Evolutionary conservation across 345 rosid species (phyloP), one percentile per base, ranked within the genome.

Genomic region (Salix suchowensis): DNA sequence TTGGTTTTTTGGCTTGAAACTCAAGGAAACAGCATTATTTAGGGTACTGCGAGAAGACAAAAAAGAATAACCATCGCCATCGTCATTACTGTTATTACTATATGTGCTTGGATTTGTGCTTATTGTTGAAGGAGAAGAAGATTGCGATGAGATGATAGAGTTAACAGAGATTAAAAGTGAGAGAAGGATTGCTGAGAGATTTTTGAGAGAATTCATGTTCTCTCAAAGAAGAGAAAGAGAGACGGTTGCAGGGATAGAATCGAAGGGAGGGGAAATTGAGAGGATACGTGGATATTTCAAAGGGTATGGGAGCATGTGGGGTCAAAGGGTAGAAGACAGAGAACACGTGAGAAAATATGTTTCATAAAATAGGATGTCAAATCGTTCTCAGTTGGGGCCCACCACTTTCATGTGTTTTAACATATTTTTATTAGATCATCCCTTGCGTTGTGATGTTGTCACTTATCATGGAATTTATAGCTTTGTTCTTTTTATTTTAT

Each of bases 301-400:
- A 28, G 19, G 74, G 67, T 76, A 79, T 69, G 77, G 67, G 30
- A 83, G 81, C 89, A 85, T 88, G 92, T 87, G 87, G 85, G 77
- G 69, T 64, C 32, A 46, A 77, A 72, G 50, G 68, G 21, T 4
- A 10, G 48, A 58, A 28, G 65, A 39, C 77, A 77, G 55, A 42
- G 14, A 62, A 65, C 89, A 85, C 86, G 83, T 88, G 84, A 87
- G 74, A 32, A 76, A 82, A 79, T 68, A 69, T 37, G 80, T 5
- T 14, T 52, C 18, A 55, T 18, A 5, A 1, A 21, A 24, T 26
- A 23, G 60, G 83, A 76, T 74, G 76, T 77, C 77, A 74, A 77
- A 77, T 80, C 52, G 68, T 67, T 54, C 58, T 34, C 75, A 4
- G 65, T 30, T 32, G 40, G 81, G 84, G 40, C 18, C 87, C 87